Evolutionary conservation across 768 basidiomycete species (phyloP), one percentile per base, ranked within the genome.

Genomic region (Xerocomellus amylosporus): DNA sequence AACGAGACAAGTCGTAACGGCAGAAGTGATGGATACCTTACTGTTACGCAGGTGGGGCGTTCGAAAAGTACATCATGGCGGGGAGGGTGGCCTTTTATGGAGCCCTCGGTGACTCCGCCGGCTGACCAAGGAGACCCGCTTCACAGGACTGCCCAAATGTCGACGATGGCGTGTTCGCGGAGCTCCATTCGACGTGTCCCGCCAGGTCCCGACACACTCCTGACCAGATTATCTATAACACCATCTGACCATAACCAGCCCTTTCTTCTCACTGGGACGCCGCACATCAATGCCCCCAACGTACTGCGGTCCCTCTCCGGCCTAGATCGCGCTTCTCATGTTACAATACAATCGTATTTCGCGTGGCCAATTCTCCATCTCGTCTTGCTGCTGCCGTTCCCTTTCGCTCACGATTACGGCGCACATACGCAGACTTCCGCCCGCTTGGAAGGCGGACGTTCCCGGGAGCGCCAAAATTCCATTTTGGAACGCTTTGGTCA

Each of bases 381-480:
- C 40, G 24, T 46, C 37, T 22, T 38, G 15, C 34, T 37, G 4
- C 42, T 31, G 4, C 22, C 49, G 53, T 40, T 47, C 39, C 42
- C 55, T 55, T 53, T 58, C 67, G 34, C 64, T 59, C 40, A 63
- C 40, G 13, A 66, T 55, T 15, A 77, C 74, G 17, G 58, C 93
- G 77, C 34, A 93, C 86, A 66, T 86, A 87, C 22, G 80, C 74
- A 19, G 85, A 84, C 66, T 77, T 82, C 28, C 77, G 72, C 15
- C 82, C 83, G 53, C 80, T 83, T 15, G 88, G 87, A 52, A 85
- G 74, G 71, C 90, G 19, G 81, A 81, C 5, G 77, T 82, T 13
- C 90, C 90, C 7, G 91, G 91, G 8, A 95, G 79, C 36, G 87
- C 90, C 22, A 93, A 79, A 14, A 93, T 87, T 19, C 91, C 91